Evolutionary conservation across 768 basidiomycete genomes (phyloP), one percentile per base, ranked within the genome.

Genomic region (Suillus brevipes): DNA sequence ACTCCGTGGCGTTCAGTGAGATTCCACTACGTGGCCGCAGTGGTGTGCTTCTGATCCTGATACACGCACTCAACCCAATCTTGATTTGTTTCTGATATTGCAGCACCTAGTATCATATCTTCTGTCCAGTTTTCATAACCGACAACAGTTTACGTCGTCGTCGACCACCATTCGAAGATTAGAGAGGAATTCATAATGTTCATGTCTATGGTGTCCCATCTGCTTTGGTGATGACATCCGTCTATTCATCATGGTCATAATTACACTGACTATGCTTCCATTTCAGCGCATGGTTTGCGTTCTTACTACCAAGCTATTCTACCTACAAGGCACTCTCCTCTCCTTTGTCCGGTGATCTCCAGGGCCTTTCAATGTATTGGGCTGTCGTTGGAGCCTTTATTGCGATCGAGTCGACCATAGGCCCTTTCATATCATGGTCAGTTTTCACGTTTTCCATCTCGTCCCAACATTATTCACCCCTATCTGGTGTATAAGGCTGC

Each of bases 271-370:
- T 13, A 13, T 40, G 12, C 9, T 6, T 52, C 40, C 0, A 45
- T 37, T n/a, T 42, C 72, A 89, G 89, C 72, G 88, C 88, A 58
- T 91, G 88, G 88, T 89, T 91, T 67, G 87, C 85, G 0, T 88
- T 89, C 71, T 78, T 87, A 1, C 76, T 90, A 6, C 90, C 90
- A 0, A 82, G 80, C 66, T 91, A 84, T 68, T 77, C 82, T 3
- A 90, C 89, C 10, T 89, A 83, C 83, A 90, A 92, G 75, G 85
- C 87, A 13, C 77, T 91, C 37, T 80, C 84, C 0, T 79, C 81
- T 56, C 85, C 86, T 13, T 65, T 83, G 71, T 69, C 77, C 40
- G 85, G 86, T 36, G 83, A 86, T 38, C 75, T 89, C 63, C 84
- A 87, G 67, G 78, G 79, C 68, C 86, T 86, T 80, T 74, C 84